Evolutionary conservation across 179 eudicot species (phyloP).

Genomic region (Kewa caespitosa): DNA sequence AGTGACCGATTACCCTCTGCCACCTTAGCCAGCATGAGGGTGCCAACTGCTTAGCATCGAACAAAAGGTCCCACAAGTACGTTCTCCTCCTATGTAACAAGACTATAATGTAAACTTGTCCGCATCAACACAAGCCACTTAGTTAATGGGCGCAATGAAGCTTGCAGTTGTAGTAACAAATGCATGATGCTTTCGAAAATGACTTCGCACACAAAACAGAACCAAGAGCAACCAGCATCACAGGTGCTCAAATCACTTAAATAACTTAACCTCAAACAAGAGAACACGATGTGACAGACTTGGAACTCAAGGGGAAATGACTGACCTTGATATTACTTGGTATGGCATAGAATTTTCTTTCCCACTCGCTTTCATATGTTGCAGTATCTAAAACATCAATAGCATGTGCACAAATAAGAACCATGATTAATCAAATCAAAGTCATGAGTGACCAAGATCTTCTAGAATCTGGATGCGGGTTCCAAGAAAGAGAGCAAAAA

Average conservation of each 20-base stretch:
- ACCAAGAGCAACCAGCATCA: background rate
- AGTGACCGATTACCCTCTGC: too few relatives aligned
- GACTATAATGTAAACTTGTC: too few relatives aligned
- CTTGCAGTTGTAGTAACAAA: too few relatives aligned
- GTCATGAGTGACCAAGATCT: background rate
- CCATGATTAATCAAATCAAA: background rate
- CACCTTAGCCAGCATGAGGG: too few relatives aligned
- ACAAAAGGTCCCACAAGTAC: too few relatives aligned
- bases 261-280: background rate
- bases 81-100: too few relatives aligned
- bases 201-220: background rate
- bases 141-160: too few relatives aligned
- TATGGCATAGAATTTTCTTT: slow-evolving; percentile 94
- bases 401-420: background rate
- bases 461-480: background rate
- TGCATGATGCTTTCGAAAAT: background rate
- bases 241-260: background rate
- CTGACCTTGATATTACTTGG: slow-evolving; percentile 94
- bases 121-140: too few relatives aligned
- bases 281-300: background rate
- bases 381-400: slow-evolving; percentile 62
- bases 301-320: slow-evolving; percentile 5
- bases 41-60: too few relatives aligned
- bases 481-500: background rate
- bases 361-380: slow-evolving; percentile 95